Evolutionary conservation across 2,329 filamentous ascomycete species (phyloP).

Genomic region (Orbilia oligospora): DNA sequence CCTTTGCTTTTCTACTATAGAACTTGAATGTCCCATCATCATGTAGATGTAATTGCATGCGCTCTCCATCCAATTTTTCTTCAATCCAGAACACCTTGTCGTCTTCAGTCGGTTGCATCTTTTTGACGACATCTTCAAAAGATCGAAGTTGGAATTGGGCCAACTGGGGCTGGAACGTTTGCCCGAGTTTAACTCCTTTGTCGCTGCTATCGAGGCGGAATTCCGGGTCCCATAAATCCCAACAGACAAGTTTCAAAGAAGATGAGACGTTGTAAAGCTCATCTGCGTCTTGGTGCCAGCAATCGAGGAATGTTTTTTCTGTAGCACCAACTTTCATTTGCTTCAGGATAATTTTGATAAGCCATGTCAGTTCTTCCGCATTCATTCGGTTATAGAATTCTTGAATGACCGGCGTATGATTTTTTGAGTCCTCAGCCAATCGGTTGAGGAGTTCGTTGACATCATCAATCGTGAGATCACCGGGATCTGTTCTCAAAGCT

Average conservation of each 20-base stretch:
- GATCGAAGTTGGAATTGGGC: constrained; percentile 90
- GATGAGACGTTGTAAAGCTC: constrained; percentile 90
- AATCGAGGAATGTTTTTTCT: constrained; percentile 86
- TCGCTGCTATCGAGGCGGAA: constrained; percentile 80
- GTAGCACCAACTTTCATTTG: constrained; percentile 83
- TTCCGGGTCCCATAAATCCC: constrained; percentile 85
- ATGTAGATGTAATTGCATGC: constrained; percentile 94
- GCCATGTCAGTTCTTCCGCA: constrained; percentile 91
- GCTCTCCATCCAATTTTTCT: constrained; percentile 95
- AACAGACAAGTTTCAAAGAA: constrained; percentile 89
- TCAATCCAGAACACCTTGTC: constrained; percentile 93
- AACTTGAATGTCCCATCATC: constrained; percentile 86
- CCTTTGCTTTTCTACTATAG: constrained; percentile 96
- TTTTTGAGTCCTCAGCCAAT: constrained; percentile 76
- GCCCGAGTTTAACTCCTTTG: constrained; percentile 84
- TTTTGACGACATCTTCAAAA: constrained; percentile 82
- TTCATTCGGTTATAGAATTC: constrained; percentile 93
- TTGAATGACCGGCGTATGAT: constrained; percentile 84
- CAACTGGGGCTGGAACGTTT: constrained; percentile 95
- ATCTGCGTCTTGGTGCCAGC: constrained; percentile 85
- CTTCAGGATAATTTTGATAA: constrained; percentile 91
- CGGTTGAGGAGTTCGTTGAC: constrained; percentile 89
- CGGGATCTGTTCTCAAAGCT: constrained; percentile 79
- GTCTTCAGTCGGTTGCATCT: constrained; percentile 76
- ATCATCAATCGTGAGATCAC: constrained; percentile 86